Evolutionary conservation across 441 rosid species (phyloP).

Genomic region (Arabidopsis hybrid): DNA sequence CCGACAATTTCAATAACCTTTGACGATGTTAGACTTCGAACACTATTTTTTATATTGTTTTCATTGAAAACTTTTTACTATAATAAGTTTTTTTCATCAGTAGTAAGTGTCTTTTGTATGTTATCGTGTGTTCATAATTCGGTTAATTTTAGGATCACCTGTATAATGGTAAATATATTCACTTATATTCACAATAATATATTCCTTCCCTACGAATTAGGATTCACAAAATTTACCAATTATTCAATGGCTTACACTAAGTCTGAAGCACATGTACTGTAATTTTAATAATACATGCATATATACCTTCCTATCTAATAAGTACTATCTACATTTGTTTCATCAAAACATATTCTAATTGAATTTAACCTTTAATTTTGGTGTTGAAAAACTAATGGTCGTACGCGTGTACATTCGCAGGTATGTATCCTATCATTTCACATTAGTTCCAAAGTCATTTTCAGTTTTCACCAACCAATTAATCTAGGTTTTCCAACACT

Average conservation of each 20-base stretch:
- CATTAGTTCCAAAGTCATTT: slow-evolving; percentile 69
- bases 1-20: slow-evolving; percentile 1
- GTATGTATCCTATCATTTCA: slow-evolving; percentile 48
- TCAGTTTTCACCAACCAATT: slow-evolving; percentile 70
- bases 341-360: neutral
- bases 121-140: neutral
- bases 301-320: neutral
- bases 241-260: neutral
- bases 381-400: neutral
- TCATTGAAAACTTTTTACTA: neutral
- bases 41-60: neutral
- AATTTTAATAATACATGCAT: no score
- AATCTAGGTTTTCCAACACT: slow-evolving; percentile 50
- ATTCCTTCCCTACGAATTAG: neutral
- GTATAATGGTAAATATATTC: no score
- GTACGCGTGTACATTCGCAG: slow-evolving; percentile 35
- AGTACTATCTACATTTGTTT: neutral
- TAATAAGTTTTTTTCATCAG: no score
- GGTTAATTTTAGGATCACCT: neutral
- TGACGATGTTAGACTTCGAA: slow-evolving; percentile 5
- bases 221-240: neutral
- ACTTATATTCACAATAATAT: no score
- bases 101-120: neutral
- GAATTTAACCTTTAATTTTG: slow-evolving; percentile 8
- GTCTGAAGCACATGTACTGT: neutral